Percentiles rank a stretch among this genome's conserved stretches.
Evolutionary conservation across 805 yeast genomes (phyloP).

Genomic region (Scheffersomyces coipomensis): DNA sequence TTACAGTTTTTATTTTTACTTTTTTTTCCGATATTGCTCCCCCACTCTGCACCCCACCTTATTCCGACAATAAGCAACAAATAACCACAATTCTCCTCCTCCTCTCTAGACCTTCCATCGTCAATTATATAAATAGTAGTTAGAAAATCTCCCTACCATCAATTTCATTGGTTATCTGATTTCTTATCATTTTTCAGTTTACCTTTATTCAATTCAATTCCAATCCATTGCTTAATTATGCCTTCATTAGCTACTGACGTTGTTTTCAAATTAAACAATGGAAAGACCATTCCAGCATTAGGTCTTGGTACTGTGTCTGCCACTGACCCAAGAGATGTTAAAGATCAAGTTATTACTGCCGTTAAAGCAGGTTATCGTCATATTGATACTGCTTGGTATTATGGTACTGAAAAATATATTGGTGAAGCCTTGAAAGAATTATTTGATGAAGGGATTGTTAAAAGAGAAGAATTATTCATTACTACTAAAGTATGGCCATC

Average conservation of each 20-base stretch:
- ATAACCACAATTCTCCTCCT: no score
- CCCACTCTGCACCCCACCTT: no score
- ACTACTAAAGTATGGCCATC: slow-evolving; percentile 46
- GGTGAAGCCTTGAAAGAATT: slow-evolving; percentile 48
- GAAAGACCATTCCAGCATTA: slow-evolving; percentile 59
- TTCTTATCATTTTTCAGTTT: no score
- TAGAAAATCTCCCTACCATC: no score
- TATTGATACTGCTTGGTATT: slow-evolving; percentile 53
- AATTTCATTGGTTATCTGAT: no score
- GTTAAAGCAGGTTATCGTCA: slow-evolving; percentile 47
- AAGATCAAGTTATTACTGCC: slow-evolving; percentile 33
- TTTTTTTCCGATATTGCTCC: no score
- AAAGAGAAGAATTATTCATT: slow-evolving; percentile 44
- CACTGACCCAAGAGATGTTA: slow-evolving; percentile 27
- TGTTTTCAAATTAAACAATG: slow-evolving; percentile 52
- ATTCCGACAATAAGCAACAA: no score
- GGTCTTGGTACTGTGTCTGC: slow-evolving; percentile 57
- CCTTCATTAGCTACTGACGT: slow-evolving; percentile 32
- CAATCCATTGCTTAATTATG: no score
- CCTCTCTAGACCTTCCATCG: no score
- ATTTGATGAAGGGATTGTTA: slow-evolving; percentile 46
- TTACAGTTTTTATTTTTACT: no score
- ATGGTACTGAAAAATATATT: slow-evolving; percentile 42
- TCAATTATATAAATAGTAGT: no score
- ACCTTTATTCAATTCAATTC: no score